phyloP scores from a whole-genome alignment of 2,329 filamentous ascomycete genomes.

The Arachnopeziza araneosa region DNA sequence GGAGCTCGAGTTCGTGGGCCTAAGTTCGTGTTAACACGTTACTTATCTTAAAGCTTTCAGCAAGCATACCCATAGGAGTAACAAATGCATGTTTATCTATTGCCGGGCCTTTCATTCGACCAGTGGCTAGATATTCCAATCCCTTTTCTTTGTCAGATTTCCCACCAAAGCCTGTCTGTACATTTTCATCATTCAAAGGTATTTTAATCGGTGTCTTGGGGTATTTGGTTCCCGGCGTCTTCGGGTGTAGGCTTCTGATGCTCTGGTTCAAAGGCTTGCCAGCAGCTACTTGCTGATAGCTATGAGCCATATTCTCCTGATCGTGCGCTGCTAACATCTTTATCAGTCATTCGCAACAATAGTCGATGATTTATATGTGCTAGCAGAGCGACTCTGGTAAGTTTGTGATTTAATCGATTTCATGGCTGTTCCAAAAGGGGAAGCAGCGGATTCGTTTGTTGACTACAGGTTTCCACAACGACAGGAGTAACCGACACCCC shows the following conservation, averaged over 20 bases:
- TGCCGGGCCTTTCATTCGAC: conserved; percentile 45
- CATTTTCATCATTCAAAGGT: conserved; percentile 81
- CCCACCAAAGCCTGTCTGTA: conserved; percentile 48
- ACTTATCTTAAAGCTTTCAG: too few relatives aligned
- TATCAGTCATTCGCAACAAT: not conserved
- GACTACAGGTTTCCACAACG: conserved; percentile 9
- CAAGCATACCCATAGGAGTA: conserved; percentile 69
- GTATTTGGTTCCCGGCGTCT: conserved; percentile 70
- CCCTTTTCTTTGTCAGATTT: conserved; percentile 54
- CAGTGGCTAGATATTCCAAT: conserved; percentile 49
- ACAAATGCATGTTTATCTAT: conserved; percentile 60
- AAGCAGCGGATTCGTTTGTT: conserved; percentile 19
- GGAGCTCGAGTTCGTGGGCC: conserved; percentile 65
- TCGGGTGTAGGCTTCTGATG: conserved; percentile 56
- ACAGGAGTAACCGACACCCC: not conserved
- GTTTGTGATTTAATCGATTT: not conserved
- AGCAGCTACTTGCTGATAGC: conserved; percentile 63
- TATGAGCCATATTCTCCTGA: conserved; percentile 81
- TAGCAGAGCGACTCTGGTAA: not conserved
- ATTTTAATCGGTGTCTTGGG: conserved; percentile 80
- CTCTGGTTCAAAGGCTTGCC: conserved; percentile 68
- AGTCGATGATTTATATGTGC: not conserved
- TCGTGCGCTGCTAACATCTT: conserved; percentile 72
- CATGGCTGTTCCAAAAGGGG: not conserved
- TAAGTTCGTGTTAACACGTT: conserved; percentile 4